Conservation (phyloP, 192 early-diverging fungal species). For the Chytriomyces sp. region DNA sequence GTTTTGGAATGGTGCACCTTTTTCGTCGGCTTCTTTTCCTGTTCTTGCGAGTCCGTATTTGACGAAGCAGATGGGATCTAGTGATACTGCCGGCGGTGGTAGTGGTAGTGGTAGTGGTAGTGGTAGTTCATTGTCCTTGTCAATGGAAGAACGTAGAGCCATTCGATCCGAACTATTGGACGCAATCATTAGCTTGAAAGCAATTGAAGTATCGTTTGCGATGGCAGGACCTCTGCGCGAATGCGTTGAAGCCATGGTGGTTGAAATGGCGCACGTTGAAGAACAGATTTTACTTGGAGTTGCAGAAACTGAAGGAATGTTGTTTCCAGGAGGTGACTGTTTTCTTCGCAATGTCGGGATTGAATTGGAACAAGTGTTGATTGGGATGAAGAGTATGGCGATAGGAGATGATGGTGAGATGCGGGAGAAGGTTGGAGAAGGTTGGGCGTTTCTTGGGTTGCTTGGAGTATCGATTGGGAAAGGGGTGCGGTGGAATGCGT, state of each 20-base stretch:
- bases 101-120: neutral
- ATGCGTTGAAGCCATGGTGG: neutral
- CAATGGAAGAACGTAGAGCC: neutral
- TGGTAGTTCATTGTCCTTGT: neutral
- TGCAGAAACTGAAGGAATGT: too few relatives aligned
- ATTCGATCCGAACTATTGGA: neutral
- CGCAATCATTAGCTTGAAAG: neutral
- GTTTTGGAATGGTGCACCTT: neutral
- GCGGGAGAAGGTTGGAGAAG: neutral
- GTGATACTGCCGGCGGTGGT: neutral
- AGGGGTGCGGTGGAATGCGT: neutral
- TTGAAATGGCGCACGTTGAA: neutral
- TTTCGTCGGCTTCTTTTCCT: too few relatives aligned
- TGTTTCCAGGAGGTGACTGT: neutral
- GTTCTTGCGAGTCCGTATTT: too few relatives aligned
- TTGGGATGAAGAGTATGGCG: constrained; percentile 5
- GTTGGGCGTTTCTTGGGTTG: neutral
- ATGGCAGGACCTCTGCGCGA: neutral
- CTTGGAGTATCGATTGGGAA: neutral
- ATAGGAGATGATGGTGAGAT: neutral
- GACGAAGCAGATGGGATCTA: too few relatives aligned
- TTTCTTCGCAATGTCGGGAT: neutral
- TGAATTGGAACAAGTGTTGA: neutral
- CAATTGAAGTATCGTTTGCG: neutral
- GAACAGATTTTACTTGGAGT: neutral